Percentiles rank a stretch among this genome's conserved stretches.
phyloP scores from a whole-genome alignment of 108 stramenopile species.

The Poteriospumella lacustris region DNA sequence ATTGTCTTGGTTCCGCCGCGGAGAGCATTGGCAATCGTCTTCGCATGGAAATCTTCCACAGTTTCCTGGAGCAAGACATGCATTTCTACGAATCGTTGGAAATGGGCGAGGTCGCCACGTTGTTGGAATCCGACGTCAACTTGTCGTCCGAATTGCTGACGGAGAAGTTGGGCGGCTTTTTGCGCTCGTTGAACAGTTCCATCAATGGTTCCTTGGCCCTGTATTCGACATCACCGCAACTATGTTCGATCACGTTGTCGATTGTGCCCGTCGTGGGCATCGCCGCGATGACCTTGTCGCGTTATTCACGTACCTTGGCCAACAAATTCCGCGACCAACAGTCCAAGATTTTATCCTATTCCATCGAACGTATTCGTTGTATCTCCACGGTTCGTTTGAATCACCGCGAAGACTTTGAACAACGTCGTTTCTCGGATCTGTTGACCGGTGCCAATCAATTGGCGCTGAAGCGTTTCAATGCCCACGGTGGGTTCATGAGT shows the following conservation, averaged over 20 bases:
- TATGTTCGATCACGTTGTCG: background rate
- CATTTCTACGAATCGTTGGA: background rate
- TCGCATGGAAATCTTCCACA: background rate
- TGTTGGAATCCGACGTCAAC: conserved; percentile 3
- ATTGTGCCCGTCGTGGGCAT: conserved; percentile 21
- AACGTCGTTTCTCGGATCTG: background rate
- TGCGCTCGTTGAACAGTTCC: conserved; percentile 18
- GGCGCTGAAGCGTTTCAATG: background rate
- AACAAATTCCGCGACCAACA: background rate
- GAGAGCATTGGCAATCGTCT: background rate
- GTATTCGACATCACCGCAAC: background rate
- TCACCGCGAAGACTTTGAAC: background rate
- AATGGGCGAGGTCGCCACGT: background rate
- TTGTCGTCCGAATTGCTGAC: background rate
- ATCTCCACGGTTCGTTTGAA: conserved; percentile 22
- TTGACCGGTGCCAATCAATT: background rate
- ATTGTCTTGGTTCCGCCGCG: conserved; percentile 10
- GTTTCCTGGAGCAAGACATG: background rate
- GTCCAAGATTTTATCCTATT: background rate
- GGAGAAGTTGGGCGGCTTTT: background rate
- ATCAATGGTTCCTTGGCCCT: background rate
- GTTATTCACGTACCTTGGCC: background rate
- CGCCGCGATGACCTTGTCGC: conserved; percentile 10
- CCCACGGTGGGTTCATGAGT: background rate
- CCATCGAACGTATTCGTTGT: background rate